Conservation (phyloP, 306 rosid species). For the Quercus glauca region DNA sequence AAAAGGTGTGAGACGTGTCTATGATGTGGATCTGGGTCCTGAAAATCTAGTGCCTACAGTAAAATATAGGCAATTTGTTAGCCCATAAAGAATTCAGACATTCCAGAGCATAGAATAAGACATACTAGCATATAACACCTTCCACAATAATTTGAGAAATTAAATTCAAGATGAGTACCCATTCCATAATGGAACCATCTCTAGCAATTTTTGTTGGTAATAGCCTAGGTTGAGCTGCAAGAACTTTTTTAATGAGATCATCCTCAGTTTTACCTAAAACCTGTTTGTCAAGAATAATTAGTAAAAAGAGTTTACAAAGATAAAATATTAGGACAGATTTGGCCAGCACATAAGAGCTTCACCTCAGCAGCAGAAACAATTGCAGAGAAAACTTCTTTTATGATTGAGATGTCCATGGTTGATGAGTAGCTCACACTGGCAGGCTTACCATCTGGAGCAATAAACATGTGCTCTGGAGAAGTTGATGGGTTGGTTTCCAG, state of each 20-base stretch:
- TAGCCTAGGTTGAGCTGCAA: slow-evolving; percentile 57
- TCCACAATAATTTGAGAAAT: not conserved
- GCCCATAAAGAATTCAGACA: slow-evolving; percentile 8
- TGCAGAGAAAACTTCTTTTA: slow-evolving; percentile 76
- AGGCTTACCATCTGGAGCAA: slow-evolving; percentile 71
- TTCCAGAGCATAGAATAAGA: slow-evolving; percentile 1
- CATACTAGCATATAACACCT: slow-evolving; percentile 7
- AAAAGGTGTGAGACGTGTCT: slow-evolving; percentile 83
- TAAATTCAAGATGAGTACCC: slow-evolving; percentile 52
- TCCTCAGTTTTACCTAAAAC: slow-evolving; percentile 72
- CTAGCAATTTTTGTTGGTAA: slow-evolving; percentile 66
- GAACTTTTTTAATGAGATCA: slow-evolving; percentile 51
- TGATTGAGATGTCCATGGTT: slow-evolving; percentile 92
- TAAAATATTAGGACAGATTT: slow-evolving; percentile 4
- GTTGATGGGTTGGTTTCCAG: slow-evolving; percentile 97
- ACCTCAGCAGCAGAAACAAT: slow-evolving; percentile 86
- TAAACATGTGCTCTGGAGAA: slow-evolving; percentile 95
- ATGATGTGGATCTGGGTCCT: slow-evolving; percentile 79
- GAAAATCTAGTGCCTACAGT: slow-evolving; percentile 76
- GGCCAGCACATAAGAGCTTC: slow-evolving; percentile 23
- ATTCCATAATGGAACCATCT: slow-evolving; percentile 95
- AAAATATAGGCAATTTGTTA: slow-evolving; percentile 3
- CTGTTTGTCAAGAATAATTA: slow-evolving; percentile 35
- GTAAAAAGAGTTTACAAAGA: slow-evolving; percentile 3
- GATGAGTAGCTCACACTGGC: slow-evolving; percentile 98